Evolutionary conservation across 176 grass and related monocot genomes (phyloP).

Genomic region (Poa annua): DNA sequence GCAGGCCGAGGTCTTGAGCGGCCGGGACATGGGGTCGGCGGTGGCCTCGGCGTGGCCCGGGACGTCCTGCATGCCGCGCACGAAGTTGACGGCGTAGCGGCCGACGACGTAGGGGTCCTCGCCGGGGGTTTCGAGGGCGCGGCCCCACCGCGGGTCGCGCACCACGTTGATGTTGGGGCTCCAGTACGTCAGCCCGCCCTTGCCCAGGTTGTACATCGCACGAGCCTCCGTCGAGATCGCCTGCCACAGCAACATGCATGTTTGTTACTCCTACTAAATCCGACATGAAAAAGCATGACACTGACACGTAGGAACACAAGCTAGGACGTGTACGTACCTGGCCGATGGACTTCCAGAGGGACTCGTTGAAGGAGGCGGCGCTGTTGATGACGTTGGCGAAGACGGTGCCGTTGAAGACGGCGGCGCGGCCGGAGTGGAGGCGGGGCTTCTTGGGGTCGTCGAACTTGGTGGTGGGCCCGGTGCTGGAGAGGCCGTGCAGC

Average conservation of each 20-base stretch:
- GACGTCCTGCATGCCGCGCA: constrained; percentile 53
- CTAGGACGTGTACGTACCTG: constrained; percentile 28
- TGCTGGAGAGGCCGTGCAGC: constrained; percentile 51
- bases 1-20: constrained; percentile 57
- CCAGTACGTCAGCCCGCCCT: constrained; percentile 58
- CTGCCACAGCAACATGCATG: background rate
- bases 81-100: constrained; percentile 52
- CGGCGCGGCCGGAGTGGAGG: constrained; percentile 37
- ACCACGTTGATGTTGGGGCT: constrained; percentile 64
- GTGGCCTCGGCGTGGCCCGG: background rate
- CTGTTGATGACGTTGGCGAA: constrained; percentile 58
- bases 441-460: constrained; percentile 35
- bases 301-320: background rate
- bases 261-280: background rate
- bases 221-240: constrained; percentile 56
- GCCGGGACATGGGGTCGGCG: constrained; percentile 5
- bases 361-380: constrained; percentile 60
- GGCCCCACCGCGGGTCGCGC: constrained; percentile 54
- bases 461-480: constrained; percentile 50
- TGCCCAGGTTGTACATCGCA: constrained; percentile 70
- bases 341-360: constrained; percentile 56
- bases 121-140: constrained; percentile 55
- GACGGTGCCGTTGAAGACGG: constrained; percentile 51
- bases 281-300: background rate
- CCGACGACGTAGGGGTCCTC: constrained; percentile 52